phyloP scores from a whole-genome alignment of 2,329 filamentous ascomycete genomes.

The Exophiala alcalophila region DNA sequence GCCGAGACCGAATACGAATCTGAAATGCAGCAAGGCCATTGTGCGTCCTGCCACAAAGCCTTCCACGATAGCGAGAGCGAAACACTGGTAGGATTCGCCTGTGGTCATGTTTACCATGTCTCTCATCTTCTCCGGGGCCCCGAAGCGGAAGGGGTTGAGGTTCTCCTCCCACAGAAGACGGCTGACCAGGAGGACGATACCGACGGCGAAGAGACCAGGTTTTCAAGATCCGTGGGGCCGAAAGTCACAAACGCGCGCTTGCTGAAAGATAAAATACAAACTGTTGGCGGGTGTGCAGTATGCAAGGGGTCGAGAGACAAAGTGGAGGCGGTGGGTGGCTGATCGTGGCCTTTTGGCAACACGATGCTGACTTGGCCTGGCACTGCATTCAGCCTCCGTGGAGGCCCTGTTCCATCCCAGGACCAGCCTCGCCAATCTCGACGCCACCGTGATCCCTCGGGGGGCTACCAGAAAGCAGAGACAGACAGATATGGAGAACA shows the following conservation, averaged over 20 bases:
- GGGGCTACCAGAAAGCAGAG: too few relatives aligned
- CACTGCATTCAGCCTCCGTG: too few relatives aligned
- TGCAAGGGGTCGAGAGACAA: conserved; percentile 21
- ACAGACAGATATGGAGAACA: too few relatives aligned
- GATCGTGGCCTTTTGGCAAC: too few relatives aligned
- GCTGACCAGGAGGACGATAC: conserved; percentile 18
- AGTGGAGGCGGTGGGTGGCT: conserved; percentile 16
- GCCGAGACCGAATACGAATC: conserved; percentile 4
- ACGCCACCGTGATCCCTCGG: too few relatives aligned
- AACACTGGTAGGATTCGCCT: conserved; percentile 64
- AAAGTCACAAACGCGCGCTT: conserved; percentile 86
- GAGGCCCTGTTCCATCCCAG: too few relatives aligned
- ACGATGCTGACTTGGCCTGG: too few relatives aligned
- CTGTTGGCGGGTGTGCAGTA: conserved; percentile 25
- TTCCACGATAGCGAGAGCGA: conserved; percentile 46
- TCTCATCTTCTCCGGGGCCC: conserved; percentile 54
- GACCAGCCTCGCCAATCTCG: too few relatives aligned
- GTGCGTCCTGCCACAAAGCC: conserved; percentile 23
- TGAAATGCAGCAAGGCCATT: conserved; percentile 22
- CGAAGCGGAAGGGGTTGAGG: conserved; percentile 32
- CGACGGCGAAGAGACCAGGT: conserved; percentile 27
- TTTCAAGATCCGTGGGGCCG: conserved; percentile 64
- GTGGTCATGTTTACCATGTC: conserved; percentile 66
- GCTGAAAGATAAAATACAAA: conserved; percentile 41
- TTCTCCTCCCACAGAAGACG: conserved; percentile 21